Base-by-base conservation (phyloP, 1,139 yeast genomes). In the Suhomyces coccinellae region DNA sequence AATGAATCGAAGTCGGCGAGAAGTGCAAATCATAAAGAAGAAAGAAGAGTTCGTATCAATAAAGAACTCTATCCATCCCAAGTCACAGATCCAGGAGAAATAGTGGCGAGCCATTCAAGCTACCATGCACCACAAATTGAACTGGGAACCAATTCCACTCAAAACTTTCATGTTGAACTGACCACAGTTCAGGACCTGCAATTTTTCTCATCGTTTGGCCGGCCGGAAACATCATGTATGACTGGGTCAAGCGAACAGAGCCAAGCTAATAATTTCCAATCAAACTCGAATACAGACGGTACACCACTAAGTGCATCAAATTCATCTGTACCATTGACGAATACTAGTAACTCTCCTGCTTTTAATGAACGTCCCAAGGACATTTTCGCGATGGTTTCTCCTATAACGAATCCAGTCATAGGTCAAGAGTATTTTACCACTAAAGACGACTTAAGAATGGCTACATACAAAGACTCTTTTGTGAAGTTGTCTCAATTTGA, bases 1-100 rank as follows among this genome's bases (percentile, higher is more conserved):
- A 69, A 72, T 48, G 65, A 61, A 22, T 57, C 53, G 43, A 63
- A 59, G 41, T 34, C 26, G 22, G 33, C 30, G 8, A 40, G 40
- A 14, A 16, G n/a, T 24, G 5, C 30, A 17, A 24, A 27, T n/a
- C 8, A 20, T 10, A 40, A 43, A 15, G 32, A 20, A 7, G 35
- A 29, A 4, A 34, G 44, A 12, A 48, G 50, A 12, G 48, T 48
- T 15, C 24, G 28, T 10, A 12, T 32, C 15, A 39, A 33, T 12
- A 39, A 20, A 11, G 33, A 39, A 11, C 16, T 9, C 12, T 15
- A 26, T 20, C 6, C 15, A 24, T 13, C 15, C 1, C 16, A 10
- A 24, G 30, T 11, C n/a, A 10, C 29, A 26, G 29, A 26, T 26
- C n/a, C 29, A 26, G 29, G 24, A 5, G 24, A 20, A 20, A 20